Evolutionary conservation across 768 basidiomycete species (phyloP).

Genomic region (Sistotremastrum niveocremeum): DNA sequence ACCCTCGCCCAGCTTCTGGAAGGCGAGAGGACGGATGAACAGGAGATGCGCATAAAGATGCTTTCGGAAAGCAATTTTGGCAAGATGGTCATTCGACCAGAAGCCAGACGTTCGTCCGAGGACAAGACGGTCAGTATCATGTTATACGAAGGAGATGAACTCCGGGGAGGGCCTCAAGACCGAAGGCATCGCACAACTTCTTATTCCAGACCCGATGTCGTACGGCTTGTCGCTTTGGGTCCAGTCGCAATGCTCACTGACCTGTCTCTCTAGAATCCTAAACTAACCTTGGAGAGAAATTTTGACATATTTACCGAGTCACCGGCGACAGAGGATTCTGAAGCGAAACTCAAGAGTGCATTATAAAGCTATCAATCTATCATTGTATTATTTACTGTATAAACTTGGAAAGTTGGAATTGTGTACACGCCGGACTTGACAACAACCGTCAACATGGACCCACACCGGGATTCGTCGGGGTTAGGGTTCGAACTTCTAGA

Average conservation of each 20-base stretch:
- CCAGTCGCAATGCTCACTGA: conserved; percentile 25
- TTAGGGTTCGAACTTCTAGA: too few species aligned
- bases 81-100: conserved; percentile 44
- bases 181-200: conserved; percentile 38
- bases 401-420: too few species aligned
- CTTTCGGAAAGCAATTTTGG: conserved; percentile 49
- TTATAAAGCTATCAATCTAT: too few species aligned
- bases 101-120: conserved; percentile 22
- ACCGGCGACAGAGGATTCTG: too few species aligned
- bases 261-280: conserved; percentile 10
- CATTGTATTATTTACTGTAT: too few species aligned
- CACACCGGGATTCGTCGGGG: too few species aligned
- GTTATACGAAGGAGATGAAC: conserved; percentile 61
- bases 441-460: too few species aligned
- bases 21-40: conserved; percentile 29
- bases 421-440: too few species aligned
- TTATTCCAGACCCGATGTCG: neutral
- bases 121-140: conserved; percentile 34
- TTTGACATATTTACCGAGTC: conserved; percentile 48
- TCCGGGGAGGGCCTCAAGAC: conserved; percentile 44
- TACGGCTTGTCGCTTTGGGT: neutral
- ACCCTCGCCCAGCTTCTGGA: conserved; percentile 43
- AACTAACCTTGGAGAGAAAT: conserved; percentile 44
- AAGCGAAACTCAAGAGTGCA: too few species aligned
- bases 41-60: conserved; percentile 29